Percentiles rank a stretch among this genome's conserved stretches.
These are phyloP conservation scores for Psilocybe cubensis DNA, from an alignment of 768 basidiomycete species.

Conservation along the genomic window DNA sequence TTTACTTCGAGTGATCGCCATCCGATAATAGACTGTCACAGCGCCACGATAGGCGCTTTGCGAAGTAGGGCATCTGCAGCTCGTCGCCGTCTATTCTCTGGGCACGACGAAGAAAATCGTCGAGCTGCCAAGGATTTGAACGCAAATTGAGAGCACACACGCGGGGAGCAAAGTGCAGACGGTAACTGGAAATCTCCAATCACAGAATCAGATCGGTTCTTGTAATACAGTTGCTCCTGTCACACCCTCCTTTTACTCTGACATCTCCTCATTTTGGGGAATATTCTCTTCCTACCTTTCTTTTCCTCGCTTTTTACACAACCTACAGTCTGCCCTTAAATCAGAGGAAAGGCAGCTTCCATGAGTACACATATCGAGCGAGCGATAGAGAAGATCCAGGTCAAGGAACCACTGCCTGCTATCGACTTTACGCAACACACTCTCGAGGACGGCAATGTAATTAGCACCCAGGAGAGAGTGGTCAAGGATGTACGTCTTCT, in stretches of 20 bases:
- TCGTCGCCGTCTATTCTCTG: background rate
- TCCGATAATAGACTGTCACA: constrained; percentile 23
- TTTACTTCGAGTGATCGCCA: constrained; percentile 8
- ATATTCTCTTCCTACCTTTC: constrained; percentile 8
- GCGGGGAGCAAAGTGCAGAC: constrained; percentile 5
- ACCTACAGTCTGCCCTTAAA: constrained; percentile 8
- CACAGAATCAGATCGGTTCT: constrained; percentile 17
- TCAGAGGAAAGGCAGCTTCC: constrained; percentile 19
- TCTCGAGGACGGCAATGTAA: constrained; percentile 89
- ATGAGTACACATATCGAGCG: constrained; percentile 64
- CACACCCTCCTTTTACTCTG: constrained; percentile 15
- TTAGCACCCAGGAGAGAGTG: constrained; percentile 94
- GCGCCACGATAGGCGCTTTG: constrained; percentile 8
- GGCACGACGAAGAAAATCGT: background rate
- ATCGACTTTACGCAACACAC: constrained; percentile 93
- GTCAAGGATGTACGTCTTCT: constrained; percentile 82
- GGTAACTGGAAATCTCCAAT: constrained; percentile 8
- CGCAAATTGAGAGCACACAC: constrained; percentile 1
- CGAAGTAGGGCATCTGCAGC: background rate
- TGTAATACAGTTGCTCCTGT: constrained; percentile 32
- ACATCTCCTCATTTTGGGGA: background rate
- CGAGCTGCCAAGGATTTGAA: background rate
- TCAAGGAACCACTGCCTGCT: constrained; percentile 48
- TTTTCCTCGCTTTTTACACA: constrained; percentile 15
- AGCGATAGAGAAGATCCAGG: constrained; percentile 69